Conservation (phyloP, 331 rosid genomes). For the Malus hybrid region DNA sequence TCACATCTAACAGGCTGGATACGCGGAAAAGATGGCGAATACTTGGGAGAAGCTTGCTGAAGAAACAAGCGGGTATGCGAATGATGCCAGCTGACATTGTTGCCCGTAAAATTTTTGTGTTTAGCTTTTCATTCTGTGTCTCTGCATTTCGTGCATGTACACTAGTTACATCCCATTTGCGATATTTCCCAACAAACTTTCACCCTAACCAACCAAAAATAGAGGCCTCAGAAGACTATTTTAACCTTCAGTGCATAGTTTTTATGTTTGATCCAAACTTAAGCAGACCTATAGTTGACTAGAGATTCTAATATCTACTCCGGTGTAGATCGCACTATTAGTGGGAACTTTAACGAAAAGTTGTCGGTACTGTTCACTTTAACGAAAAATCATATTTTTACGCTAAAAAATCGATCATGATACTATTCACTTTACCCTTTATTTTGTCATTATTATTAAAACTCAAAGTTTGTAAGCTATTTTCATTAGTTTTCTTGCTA, state of each 20-base stretch:
- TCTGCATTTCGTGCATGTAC: not conserved
- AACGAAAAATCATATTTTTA: no score
- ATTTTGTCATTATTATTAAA: no score
- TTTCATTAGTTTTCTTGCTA: no score
- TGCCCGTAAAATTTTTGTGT: constrained; percentile 33
- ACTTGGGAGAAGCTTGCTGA: constrained; percentile 87
- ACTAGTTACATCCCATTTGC: constrained; percentile 5
- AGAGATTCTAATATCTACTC: not conserved
- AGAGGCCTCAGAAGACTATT: not conserved
- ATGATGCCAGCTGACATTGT: constrained; percentile 34
- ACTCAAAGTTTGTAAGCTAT: no score
- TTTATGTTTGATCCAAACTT: not conserved
- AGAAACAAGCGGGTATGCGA: constrained; percentile 51
- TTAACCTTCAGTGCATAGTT: no score
- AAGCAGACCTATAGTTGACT: not conserved
- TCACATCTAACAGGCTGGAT: constrained; percentile 51
- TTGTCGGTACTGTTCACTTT: no score
- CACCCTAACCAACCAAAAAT: not conserved
- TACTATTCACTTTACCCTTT: no score
- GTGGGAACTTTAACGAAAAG: no score
- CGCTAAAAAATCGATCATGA: no score
- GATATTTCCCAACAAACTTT: not conserved
- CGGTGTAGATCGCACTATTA: no score
- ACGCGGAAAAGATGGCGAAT: constrained; percentile 87
- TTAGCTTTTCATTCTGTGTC: not conserved